Conservation (phyloP, 2,329 filamentous ascomycete species). For the Eutypa lata region DNA sequence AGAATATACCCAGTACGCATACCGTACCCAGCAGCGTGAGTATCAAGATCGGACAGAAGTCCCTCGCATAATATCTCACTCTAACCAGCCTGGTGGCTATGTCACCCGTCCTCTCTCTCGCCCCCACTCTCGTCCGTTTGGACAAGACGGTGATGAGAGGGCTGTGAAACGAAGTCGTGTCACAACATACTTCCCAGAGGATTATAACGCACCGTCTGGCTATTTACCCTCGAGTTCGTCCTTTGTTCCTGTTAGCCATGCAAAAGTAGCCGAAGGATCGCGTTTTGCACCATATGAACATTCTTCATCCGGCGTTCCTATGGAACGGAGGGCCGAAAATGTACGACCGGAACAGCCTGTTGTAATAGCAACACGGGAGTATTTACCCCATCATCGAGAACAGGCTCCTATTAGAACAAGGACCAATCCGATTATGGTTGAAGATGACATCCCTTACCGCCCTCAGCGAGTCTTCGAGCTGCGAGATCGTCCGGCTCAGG, state of each 20-base stretch:
- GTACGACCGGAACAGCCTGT: neutral
- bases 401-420: conserved; percentile 13
- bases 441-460: conserved; percentile 12
- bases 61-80: conserved; percentile 18
- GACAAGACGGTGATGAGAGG: conserved; percentile 16
- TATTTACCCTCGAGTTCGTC: conserved; percentile 3
- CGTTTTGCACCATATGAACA: conserved; percentile 13
- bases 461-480: conserved; percentile 21
- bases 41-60: conserved; percentile 16
- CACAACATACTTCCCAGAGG: conserved; percentile 17
- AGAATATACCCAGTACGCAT: conserved; percentile 7
- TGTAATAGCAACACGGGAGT: conserved; percentile 10
- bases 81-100: conserved; percentile 14
- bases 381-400: neutral
- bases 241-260: conserved; percentile 19
- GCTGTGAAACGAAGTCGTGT: conserved; percentile 20
- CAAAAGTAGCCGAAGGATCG: conserved; percentile 13
- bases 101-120: conserved; percentile 9
- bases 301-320: conserved; percentile 9
- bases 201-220: conserved; percentile 12
- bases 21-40: conserved; percentile 14
- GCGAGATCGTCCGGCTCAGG: conserved; percentile 8
- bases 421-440: conserved; percentile 20
- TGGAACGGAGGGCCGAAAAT: neutral
- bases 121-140: conserved; percentile 15